These are phyloP conservation scores for Penicillium salamii DNA, from an alignment of 495 filamentous ascomycete species.

Conservation along the genomic window DNA sequence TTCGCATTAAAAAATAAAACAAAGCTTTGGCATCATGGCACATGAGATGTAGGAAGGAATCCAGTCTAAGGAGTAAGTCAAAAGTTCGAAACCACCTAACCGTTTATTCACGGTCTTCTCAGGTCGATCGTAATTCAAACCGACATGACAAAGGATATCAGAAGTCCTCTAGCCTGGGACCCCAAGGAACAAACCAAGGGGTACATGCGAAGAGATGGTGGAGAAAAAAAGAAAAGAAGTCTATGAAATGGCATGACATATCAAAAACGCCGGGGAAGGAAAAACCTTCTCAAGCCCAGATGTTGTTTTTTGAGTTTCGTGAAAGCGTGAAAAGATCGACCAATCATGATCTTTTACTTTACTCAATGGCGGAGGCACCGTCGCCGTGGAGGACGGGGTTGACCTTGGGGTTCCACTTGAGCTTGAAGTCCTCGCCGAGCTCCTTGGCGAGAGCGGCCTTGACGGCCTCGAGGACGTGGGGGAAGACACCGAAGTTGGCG, in stretches of 20 bases:
- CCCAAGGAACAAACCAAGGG: slow-evolving; percentile 4
- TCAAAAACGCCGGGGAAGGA: slow-evolving; percentile 12
- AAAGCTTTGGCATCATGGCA: slow-evolving; percentile 10
- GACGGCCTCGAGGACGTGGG: slow-evolving; percentile 54
- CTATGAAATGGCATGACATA: slow-evolving; percentile 15
- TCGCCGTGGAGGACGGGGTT: slow-evolving; percentile 64
- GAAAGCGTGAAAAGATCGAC: slow-evolving; percentile 11
- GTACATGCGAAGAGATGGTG: slow-evolving; percentile 11
- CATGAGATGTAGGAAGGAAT: slow-evolving; percentile 10
- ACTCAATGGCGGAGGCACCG: slow-evolving; percentile 52
- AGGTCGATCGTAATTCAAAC: slow-evolving; percentile 7
- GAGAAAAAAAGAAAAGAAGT: slow-evolving; percentile 13
- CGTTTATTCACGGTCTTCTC: slow-evolving; percentile 8
- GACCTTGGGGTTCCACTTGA: slow-evolving; percentile 57
- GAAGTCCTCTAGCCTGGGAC: slow-evolving; percentile 18
- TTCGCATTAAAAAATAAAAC: slow-evolving; percentile 1
- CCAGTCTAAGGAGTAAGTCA: slow-evolving; percentile 15
- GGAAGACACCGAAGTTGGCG: slow-evolving; percentile 56
- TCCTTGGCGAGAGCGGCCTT: slow-evolving; percentile 54
- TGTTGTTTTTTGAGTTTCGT: slow-evolving; percentile 12
- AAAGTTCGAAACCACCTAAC: slow-evolving; percentile 1
- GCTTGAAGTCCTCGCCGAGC: slow-evolving; percentile 54
- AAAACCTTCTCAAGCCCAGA: slow-evolving; percentile 8
- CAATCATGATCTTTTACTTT: slow-evolving; percentile 18
- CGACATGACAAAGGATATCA: slow-evolving; percentile 32